Evolutionary conservation across 805 yeast species (phyloP).

Genomic region (Yamadazyma phyllophila): DNA sequence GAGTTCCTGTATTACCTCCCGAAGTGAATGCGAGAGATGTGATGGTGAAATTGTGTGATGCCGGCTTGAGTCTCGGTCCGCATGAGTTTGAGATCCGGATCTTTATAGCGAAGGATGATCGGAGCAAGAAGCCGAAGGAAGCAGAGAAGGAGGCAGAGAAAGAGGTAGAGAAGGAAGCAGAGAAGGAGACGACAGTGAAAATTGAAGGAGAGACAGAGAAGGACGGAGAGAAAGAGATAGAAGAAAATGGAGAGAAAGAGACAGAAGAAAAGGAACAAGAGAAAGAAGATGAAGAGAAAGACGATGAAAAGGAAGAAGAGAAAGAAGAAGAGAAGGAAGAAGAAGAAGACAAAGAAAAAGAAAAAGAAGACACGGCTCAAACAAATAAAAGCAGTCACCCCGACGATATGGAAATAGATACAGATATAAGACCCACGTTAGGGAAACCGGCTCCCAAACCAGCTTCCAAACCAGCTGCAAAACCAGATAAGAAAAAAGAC

Average conservation of each 20-base stretch:
- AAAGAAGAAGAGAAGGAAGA: slow-evolving; percentile 11
- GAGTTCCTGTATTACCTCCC: slow-evolving; percentile 35
- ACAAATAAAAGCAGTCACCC: not conserved
- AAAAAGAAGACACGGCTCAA: slow-evolving; percentile 10
- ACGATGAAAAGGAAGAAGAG: not conserved
- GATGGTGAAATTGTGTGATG: slow-evolving; percentile 86
- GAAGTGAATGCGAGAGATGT: slow-evolving; percentile 68
- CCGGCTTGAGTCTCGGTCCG: slow-evolving; percentile 72
- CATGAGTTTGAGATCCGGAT: slow-evolving; percentile 75
- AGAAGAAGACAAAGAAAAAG: slow-evolving; percentile 9
- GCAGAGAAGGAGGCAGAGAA: not conserved
- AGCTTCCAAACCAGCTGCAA: not conserved
- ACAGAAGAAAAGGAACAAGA: slow-evolving; percentile 16
- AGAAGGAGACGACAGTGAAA: slow-evolving; percentile 10
- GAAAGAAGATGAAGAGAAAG: slow-evolving; percentile 7
- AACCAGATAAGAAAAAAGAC: slow-evolving; percentile 10
- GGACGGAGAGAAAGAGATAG: slow-evolving; percentile 4
- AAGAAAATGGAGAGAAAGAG: slow-evolving; percentile 14
- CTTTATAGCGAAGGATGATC: slow-evolving; percentile 83
- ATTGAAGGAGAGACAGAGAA: slow-evolving; percentile 19
- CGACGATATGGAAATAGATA: not conserved
- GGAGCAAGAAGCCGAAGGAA: slow-evolving; percentile 25
- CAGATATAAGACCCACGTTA: not conserved
- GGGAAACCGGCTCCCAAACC: not conserved
- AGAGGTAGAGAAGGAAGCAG: not conserved